A percentile compares a stretch with the other conserved stretches of the same genome.
Evolutionary conservation across 2,329 filamentous ascomycete species (phyloP).

Genomic region (Nectriaceae sp.): DNA sequence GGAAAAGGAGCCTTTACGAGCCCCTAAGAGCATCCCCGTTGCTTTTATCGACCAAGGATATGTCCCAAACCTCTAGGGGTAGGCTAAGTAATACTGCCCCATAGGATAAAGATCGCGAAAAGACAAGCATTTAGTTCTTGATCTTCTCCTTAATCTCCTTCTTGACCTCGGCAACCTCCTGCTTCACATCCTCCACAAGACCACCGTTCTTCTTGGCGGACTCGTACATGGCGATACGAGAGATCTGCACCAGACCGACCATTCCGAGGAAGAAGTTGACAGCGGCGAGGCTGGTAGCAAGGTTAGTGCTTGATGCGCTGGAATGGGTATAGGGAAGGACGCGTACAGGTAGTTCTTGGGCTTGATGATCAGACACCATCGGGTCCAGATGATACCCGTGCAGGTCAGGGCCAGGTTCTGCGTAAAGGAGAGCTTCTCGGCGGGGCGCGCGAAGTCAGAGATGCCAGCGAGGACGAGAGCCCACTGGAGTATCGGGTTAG

Average conservation of each 20-base stretch:
- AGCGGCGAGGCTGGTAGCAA: conserved; percentile 69
- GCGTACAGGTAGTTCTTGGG: conserved; percentile 86
- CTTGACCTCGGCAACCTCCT: conserved; percentile 38
- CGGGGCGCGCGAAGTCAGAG: conserved; percentile 87
- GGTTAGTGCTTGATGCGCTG: conserved; percentile 6
- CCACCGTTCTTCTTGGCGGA: conserved; percentile 56
- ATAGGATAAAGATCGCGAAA: too few relatives aligned
- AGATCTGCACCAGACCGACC: conserved; percentile 81
- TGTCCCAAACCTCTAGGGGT: too few relatives aligned
- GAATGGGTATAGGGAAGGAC: not conserved
- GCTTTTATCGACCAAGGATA: too few relatives aligned
- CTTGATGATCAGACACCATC: conserved; percentile 97
- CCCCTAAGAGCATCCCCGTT: too few relatives aligned
- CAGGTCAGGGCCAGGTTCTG: conserved; percentile 89
- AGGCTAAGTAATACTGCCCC: too few relatives aligned
- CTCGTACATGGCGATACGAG: conserved; percentile 72
- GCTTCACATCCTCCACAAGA: conserved; percentile 43
- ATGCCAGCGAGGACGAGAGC: conserved; percentile 88
- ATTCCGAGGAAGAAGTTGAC: conserved; percentile 98
- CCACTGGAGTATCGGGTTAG: conserved; percentile 62
- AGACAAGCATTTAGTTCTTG: conserved; percentile 26
- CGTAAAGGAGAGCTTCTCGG: conserved; percentile 87
- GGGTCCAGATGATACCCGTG: conserved; percentile 95
- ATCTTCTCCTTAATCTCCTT: conserved; percentile 20
- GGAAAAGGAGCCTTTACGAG: too few relatives aligned